Base-by-base conservation (phyloP, 2,329 filamentous ascomycete genomes). In the Alternaria triticimaculans region DNA sequence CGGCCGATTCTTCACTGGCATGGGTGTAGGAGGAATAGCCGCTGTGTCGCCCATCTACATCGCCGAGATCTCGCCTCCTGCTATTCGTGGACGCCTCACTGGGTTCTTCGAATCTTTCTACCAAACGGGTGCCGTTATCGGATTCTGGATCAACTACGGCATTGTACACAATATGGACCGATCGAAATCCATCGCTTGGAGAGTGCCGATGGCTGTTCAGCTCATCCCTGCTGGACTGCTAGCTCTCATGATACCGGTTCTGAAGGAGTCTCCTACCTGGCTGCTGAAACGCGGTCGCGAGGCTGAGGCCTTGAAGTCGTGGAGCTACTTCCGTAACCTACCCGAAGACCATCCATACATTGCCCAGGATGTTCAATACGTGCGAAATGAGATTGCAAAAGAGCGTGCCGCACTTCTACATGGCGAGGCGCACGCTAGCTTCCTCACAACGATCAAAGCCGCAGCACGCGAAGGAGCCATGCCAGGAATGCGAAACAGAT, bases 41-140 rank as follows among this genome's bases (percentile, higher is more conserved):
- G 78, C 78, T n/a, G 78, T 79, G 3, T 73, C 72, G 21, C 75
- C 75, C 3, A 79, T 79, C 28, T 80, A 78, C 63, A 79, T 80
- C 50, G 73, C 77, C n/a, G 78, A 80, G 56, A 79, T 76, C 18
- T 73, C 87, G 0, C 89, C 89, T 5, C 88, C 88, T 1, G 87
- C 88, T 7, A 85, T 91, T 49, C 85, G 89, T 67, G 89, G 89
- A 18, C 84, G 88, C 6, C 82, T 91, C 1, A 88, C 90, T 20
- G 89, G 89, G 53, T 85, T 90, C 58, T 91, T 89, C 77, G 89
- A 91, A 73, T 81, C 90, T 1, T 87, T 87, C 48, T 90, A 87
- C 81, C 89, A 90, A 77, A 82, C 86, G 0, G 86, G 89, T 26
- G 88, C 88, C n/a, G 77, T 80, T 56, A 74, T 80, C 15, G 78